Evolutionary conservation across 495 filamentous ascomycete genomes (phyloP), one percentile per base, ranked within the genome.

Genomic region (Neurospora sp.): DNA sequence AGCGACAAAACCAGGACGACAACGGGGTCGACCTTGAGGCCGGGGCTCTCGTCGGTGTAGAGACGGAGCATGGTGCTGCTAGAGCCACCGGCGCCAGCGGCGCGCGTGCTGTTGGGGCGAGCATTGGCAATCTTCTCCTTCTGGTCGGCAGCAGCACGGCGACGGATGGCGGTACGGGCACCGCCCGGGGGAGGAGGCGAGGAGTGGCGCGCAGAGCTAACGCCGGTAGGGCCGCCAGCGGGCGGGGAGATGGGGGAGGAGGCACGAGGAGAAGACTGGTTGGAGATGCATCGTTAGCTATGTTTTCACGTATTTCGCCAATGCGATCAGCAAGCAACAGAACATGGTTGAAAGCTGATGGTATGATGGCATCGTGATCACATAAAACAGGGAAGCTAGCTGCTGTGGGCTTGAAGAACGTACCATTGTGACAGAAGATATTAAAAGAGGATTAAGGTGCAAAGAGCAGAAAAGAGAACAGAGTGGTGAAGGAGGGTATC

Each of bases 31-130:
- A 99, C 96, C 83, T 97, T 95, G 76, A 99, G 84, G 74, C 96
- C 96, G 73, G 96, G 95, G 75, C 91, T 93, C 87, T 99, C 96
- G 80, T 99, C 96, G 46, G 96, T 99, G 88, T 99, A 99, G n/a
- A 99, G 92, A 91, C 95, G 93, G 83, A 99, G 89, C 96, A 99
- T 99, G 66, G 96, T 99, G 82, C 93, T 96, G 82, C 91, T 96
- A 77, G 94, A 97, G 73, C 96, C 96, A 74, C 96, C 96, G 11
- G 96, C 96, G 75, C 96, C 96, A 18, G 96, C 96, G 40, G 95
- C 90, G 75, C 96, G 88, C 72, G 96, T 99, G 81, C 93, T 95
- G 82, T 90, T 92, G 38, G 96, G 96, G 70, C 96, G 85, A 70
- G 88, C 91, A 91, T 97, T 99, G 75, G 94, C 94, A 72, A 93